Conservation (phyloP, 2,329 filamentous ascomycete genomes). For the Fusarium sp. region DNA sequence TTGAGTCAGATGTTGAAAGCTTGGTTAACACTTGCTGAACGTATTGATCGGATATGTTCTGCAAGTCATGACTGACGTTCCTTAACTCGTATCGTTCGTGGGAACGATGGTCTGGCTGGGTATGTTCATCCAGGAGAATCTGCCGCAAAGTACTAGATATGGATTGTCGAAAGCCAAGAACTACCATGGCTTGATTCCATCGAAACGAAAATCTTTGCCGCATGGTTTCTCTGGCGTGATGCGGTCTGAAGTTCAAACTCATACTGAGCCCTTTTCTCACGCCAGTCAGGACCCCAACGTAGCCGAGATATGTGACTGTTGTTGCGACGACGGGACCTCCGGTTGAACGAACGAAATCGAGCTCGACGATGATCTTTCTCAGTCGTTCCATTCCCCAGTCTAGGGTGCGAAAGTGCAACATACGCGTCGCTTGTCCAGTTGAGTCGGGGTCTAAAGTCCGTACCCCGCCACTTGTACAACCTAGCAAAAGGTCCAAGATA, state of each 20-base stretch:
- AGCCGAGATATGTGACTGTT: constrained; percentile 61
- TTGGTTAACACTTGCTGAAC: constrained; percentile 25
- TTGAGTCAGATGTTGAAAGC: constrained; percentile 36
- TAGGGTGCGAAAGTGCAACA: constrained; percentile 67
- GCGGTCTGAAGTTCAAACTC: constrained; percentile 59
- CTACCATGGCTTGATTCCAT: constrained; percentile 44
- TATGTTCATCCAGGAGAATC: constrained; percentile 23
- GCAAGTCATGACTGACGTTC: not conserved
- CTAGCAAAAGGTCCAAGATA: constrained; percentile 71
- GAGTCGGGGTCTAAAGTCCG: constrained; percentile 23
- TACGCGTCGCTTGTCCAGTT: constrained; percentile 30
- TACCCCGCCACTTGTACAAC: constrained; percentile 67
- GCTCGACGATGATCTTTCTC: constrained; percentile 60
- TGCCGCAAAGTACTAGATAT: constrained; percentile 44
- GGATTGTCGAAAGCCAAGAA: constrained; percentile 39
- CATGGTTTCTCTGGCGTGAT: constrained; percentile 41
- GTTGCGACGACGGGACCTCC: constrained; percentile 55
- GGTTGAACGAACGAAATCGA: constrained; percentile 57
- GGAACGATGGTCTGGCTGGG: accelerated
- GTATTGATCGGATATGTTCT: not conserved
- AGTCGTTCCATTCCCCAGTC: constrained; percentile 66
- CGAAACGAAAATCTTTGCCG: constrained; percentile 38
- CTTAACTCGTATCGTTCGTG: accelerated
- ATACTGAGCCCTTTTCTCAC: constrained; percentile 58
- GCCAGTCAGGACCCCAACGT: constrained; percentile 61